These are phyloP conservation scores for Acorus calamus DNA, from an alignment of 106 monocot genomes.

Conservation along the genomic window DNA sequence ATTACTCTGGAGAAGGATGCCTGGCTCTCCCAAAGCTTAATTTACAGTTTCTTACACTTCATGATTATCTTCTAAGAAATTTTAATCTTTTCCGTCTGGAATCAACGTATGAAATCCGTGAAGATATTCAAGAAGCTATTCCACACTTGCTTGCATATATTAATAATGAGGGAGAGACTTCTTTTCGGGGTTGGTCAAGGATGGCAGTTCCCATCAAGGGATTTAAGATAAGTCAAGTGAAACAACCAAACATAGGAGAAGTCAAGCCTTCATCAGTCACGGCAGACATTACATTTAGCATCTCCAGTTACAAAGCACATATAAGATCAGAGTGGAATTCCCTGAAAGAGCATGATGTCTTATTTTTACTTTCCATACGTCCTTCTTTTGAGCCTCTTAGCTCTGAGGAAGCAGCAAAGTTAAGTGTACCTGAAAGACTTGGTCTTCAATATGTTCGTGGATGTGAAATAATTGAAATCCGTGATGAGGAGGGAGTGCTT, in stretches of 20 bases:
- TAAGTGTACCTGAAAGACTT: conserved; percentile 72
- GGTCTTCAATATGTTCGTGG: conserved; percentile 97
- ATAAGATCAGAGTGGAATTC: conserved; percentile 95
- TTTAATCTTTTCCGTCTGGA: conserved; percentile 98
- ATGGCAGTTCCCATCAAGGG: conserved; percentile 95
- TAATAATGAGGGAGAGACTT: conserved; percentile 91
- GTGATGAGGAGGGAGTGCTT: conserved; percentile 89
- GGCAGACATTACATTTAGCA: conserved; percentile 81
- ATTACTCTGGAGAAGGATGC: conserved; percentile 98
- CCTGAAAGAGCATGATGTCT: conserved; percentile 96
- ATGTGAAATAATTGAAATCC: conserved; percentile 88
- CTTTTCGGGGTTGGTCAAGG: conserved; percentile 99
- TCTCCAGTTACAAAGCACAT: conserved; percentile 78
- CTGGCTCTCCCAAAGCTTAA: conserved; percentile 97
- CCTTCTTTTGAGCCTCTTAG: conserved; percentile 99
- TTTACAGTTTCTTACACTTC: conserved; percentile 92
- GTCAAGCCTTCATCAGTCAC: conserved; percentile 92
- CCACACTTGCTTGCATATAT: conserved; percentile 92
- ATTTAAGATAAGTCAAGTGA: conserved; percentile 75
- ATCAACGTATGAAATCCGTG: conserved; percentile 98
- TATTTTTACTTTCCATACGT: conserved; percentile 87
- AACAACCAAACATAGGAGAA: conserved; percentile 97
- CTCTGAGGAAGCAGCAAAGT: conserved; percentile 80
- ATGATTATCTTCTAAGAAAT: conserved; percentile 91
- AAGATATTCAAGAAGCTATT: conserved; percentile 97